A percentile compares a stretch with the other conserved stretches of the same genome.
These are phyloP conservation scores for Sporothrix brunneoviolacea DNA, from an alignment of 2,329 filamentous ascomycete genomes.

Conservation along the genomic window DNA sequence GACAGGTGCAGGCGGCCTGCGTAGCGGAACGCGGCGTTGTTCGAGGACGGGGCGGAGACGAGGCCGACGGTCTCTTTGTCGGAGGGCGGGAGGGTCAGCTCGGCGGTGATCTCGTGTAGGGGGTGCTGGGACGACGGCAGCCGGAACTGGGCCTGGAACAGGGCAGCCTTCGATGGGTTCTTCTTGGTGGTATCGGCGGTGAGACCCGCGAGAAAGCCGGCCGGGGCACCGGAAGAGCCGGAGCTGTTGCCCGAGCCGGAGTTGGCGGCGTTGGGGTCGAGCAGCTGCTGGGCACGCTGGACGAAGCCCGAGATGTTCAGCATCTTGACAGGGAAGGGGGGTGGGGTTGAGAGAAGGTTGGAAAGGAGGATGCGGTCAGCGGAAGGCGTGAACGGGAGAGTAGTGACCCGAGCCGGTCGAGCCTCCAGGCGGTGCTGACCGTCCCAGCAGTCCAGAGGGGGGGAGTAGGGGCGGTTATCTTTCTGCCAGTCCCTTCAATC, in stretches of 20 bases:
- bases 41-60: conserved; percentile 22
- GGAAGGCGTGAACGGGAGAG: neutral
- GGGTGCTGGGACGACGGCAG: conserved; percentile 88
- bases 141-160: conserved; percentile 95
- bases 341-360: neutral
- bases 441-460: neutral
- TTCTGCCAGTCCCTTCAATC: neutral
- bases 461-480: no score
- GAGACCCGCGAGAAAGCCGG: conserved; percentile 32
- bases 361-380: neutral
- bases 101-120: conserved; percentile 91
- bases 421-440: conserved; percentile 1
- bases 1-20: conserved; percentile 88
- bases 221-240: conserved; percentile 14
- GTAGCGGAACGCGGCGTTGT: conserved; percentile 74
- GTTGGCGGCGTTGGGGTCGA: conserved; percentile 74
- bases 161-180: conserved; percentile 80
- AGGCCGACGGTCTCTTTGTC: conserved; percentile 25
- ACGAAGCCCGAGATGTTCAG: conserved; percentile 70
- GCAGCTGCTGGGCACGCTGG: conserved; percentile 91
- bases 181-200: conserved; percentile 54
- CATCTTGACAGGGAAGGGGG: conserved; percentile 31
- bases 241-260: neutral
- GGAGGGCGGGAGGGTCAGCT: conserved; percentile 70
- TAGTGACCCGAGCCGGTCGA: neutral